phyloP scores from a whole-genome alignment of 768 basidiomycete genomes.

The Dioszegia crocea region DNA sequence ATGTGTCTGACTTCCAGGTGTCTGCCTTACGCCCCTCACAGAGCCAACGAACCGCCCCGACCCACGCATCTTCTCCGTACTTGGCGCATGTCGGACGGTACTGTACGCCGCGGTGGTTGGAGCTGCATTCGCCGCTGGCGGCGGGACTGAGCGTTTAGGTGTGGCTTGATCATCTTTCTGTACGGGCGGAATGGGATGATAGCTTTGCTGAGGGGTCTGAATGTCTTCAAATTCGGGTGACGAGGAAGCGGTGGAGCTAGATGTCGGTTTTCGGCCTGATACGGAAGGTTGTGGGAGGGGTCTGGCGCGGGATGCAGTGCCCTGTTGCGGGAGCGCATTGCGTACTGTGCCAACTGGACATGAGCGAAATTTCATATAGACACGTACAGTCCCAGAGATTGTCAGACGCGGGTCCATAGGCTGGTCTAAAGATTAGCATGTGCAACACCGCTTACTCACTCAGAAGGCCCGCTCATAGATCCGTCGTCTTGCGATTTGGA shows the following conservation, averaged over 20 bases:
- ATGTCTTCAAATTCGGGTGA: constrained; percentile 7
- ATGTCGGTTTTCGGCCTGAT: neutral
- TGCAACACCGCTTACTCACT: neutral
- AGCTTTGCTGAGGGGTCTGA: constrained; percentile 7
- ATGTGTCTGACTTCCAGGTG: neutral
- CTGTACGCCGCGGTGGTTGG: neutral
- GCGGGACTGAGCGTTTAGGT: neutral
- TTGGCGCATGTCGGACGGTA: constrained; percentile 2
- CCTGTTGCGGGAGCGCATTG: constrained; percentile 54
- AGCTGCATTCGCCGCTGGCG: neutral
- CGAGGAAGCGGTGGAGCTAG: constrained; percentile 5
- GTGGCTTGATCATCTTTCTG: constrained; percentile 37
- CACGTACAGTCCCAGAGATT: constrained; percentile 73
- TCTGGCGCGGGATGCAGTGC: constrained; percentile 4
- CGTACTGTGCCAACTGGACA: constrained; percentile 74
- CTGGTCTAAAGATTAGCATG: constrained; percentile 13
- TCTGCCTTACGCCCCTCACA: constrained; percentile 1
- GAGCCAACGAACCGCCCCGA: neutral
- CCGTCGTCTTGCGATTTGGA: constrained; percentile 55
- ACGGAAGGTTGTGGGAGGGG: constrained; percentile 34
- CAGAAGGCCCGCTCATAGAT: neutral
- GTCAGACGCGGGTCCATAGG: constrained; percentile 53
- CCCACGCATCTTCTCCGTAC: constrained; percentile 9
- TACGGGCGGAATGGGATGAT: neutral
- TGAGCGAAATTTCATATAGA: neutral